Evolutionary conservation across 768 basidiomycete species (phyloP).

Genomic region (Macrolepiota dolichaula): DNA sequence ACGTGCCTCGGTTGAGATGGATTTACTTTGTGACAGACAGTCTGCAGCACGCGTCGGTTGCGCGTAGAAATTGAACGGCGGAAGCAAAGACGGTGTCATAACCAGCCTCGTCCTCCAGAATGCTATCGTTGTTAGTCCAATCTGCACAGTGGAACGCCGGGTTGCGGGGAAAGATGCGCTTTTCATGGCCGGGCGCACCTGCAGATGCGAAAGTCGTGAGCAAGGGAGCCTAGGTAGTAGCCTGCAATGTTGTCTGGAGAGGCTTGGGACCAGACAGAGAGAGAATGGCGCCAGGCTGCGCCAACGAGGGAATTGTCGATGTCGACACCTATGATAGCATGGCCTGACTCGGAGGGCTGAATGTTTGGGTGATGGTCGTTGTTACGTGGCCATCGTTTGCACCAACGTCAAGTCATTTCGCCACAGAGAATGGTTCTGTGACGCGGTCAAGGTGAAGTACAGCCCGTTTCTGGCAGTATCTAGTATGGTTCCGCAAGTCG

Average conservation of each 20-base stretch:
- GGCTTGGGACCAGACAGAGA: constrained; percentile 70
- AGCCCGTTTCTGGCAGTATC: constrained; percentile 76
- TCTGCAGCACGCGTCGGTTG: constrained; percentile 31
- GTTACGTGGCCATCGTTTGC: constrained; percentile 88
- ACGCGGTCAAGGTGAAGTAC: constrained; percentile 58
- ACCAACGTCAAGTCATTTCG: constrained; percentile 73
- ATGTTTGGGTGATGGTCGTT: constrained; percentile 19
- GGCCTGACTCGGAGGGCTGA: too few relatives aligned
- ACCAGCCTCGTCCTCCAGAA: constrained; percentile 49
- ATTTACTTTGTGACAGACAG: constrained; percentile 93
- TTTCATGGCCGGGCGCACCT: constrained; percentile 17
- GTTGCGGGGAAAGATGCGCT: constrained; percentile 70
- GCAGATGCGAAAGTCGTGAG: constrained; percentile 65
- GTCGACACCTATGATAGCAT: constrained; percentile 76
- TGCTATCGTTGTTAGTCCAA: constrained; percentile 60
- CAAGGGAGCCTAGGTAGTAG: constrained; percentile 78
- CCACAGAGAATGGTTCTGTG: constrained; percentile 47
- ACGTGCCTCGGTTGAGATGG: constrained; percentile 76
- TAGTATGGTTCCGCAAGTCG: constrained; percentile 68
- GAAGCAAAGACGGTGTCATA: constrained; percentile 85
- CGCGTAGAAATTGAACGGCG: constrained; percentile 21
- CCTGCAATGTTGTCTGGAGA: constrained; percentile 32
- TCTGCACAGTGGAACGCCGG: constrained; percentile 68
- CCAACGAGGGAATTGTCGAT: constrained; percentile 76
- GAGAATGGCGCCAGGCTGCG: constrained; percentile 69